Evolutionary conservation across 495 filamentous ascomycete genomes (phyloP), one percentile per base, ranked within the genome.

Genomic region (Daldinia vernicosa): DNA sequence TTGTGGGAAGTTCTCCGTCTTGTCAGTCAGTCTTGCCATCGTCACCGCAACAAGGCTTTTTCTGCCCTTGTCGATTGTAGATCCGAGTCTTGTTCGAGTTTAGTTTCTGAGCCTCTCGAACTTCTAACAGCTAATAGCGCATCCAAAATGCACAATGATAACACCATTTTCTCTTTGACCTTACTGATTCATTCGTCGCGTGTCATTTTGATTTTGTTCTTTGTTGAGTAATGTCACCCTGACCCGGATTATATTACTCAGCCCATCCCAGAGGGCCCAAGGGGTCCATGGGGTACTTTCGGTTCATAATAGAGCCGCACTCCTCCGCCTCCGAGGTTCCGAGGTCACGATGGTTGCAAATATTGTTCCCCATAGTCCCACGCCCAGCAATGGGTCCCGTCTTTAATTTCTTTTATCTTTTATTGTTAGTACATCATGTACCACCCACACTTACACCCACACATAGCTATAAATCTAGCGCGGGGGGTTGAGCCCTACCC

Each of bases 251-350:
- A 28, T 30, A 28, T 53, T 53, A 53, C 43, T 47, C 43, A 53
- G 27, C 50, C 27, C 50, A 53, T 30, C 27, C 26, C 14, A 53
- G 26, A n/a, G n/a, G n/a, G n/a, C n/a, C n/a, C n/a, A n/a, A n/a
- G n/a, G n/a, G n/a, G n/a, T n/a, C n/a, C n/a, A n/a, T n/a, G n/a
- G n/a, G 27, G 50, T 30, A n/a, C 43, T 37, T 11, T 28, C 22
- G 47, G 28, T 37, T 53, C 14, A 54, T 63, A 40, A 17, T 43
- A 62, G n/a, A 45, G 27, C 56, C 55, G 22, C 37, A 57, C 50
- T 66, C 69, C 69, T 60, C 69, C 69, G 14, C 37, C 69, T 72
- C 69, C 69, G 69, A 55, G 40, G 53, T 72, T 72, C 69, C 69
- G 69, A 37, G 69, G 69, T 72, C 69, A 67, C 69, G 64, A 72